phyloP scores from a whole-genome alignment of 2,329 filamentous ascomycete species.

The Aspergillus hortae region DNA sequence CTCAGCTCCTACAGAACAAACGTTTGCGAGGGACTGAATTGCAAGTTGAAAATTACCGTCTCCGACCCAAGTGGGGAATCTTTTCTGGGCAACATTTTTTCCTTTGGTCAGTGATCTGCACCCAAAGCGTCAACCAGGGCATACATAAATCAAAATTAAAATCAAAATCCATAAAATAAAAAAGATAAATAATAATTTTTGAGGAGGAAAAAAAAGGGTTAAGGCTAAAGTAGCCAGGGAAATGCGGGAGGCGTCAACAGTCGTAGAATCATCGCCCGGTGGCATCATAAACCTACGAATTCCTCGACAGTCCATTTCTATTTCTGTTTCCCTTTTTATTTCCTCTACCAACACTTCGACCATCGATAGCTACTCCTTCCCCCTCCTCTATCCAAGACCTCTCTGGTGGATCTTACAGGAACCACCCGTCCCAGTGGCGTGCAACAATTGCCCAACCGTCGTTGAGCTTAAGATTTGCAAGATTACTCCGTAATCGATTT shows the following conservation, averaged over 20 bases:
- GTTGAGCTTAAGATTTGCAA: conserved; percentile 17
- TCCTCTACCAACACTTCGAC: no score
- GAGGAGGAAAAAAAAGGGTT: background rate
- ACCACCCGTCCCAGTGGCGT: background rate
- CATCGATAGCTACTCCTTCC: background rate
- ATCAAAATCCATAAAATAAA: conserved; percentile 1
- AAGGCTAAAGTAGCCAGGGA: background rate
- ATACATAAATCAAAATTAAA: background rate
- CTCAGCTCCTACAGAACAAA: no score
- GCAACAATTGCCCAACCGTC: conserved; percentile 5
- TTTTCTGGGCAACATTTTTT: conserved; percentile 12
- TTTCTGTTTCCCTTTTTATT: conserved; percentile 1
- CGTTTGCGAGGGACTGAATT: background rate
- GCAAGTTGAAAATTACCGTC: conserved; percentile 14
- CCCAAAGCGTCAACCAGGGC: background rate
- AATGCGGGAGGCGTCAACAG: conserved; percentile 12
- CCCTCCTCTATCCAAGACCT: no score
- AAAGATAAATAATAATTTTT: background rate
- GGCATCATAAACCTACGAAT: conserved; percentile 6
- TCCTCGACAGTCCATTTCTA: conserved; percentile 3
- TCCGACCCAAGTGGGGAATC: background rate
- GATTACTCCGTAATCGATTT: conserved; percentile 1
- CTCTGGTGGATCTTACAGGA: no score
- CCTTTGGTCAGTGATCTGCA: conserved; percentile 16
- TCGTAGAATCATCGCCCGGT: conserved; percentile 3